Conservation (phyloP, 768 basidiomycete genomes). For the Thelephora ganbajun region DNA sequence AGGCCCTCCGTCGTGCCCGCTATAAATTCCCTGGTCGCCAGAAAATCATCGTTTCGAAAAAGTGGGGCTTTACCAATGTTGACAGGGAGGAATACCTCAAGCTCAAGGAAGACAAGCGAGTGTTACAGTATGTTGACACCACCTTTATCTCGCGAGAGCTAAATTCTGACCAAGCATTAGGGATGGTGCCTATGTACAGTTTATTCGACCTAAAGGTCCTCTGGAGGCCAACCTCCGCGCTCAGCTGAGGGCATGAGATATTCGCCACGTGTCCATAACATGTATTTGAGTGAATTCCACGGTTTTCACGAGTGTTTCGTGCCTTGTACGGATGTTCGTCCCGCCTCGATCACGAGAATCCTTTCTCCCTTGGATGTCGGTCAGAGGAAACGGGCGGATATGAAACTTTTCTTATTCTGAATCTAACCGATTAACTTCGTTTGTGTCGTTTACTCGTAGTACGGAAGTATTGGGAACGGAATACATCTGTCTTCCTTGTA, state of each 20-base stretch:
- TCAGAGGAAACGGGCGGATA: conserved; percentile 80
- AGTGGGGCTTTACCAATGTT: conserved; percentile 98
- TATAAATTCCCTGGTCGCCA: conserved; percentile 99
- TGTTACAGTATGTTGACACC: conserved; percentile 55
- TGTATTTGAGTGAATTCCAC: conserved; percentile 11
- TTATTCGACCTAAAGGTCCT: conserved; percentile 78
- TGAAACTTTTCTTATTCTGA: conserved; percentile 15
- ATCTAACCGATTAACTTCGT: not conserved
- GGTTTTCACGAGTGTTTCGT: conserved; percentile 7
- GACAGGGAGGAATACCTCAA: conserved; percentile 78
- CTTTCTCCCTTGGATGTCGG: conserved; percentile 38
- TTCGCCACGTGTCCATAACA: conserved; percentile 12
- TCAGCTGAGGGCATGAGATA: conserved; percentile 57
- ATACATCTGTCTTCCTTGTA: too few species aligned
- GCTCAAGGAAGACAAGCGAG: conserved; percentile 83
- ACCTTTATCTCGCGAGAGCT: conserved; percentile 1
- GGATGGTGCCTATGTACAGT: conserved; percentile 94
- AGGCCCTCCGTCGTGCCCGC: conserved; percentile 92
- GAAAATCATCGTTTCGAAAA: conserved; percentile 94
- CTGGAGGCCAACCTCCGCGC: conserved; percentile 77
- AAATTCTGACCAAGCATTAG: conserved; percentile 20
- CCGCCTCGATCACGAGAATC: conserved; percentile 69
- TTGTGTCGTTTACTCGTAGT: too few species aligned
- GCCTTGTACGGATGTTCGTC: conserved; percentile 22
- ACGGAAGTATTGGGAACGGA: too few species aligned